These are phyloP conservation scores for Prototheca wickerhamii DNA, from an alignment of 163 green algal species.

Conservation along the genomic window DNA sequence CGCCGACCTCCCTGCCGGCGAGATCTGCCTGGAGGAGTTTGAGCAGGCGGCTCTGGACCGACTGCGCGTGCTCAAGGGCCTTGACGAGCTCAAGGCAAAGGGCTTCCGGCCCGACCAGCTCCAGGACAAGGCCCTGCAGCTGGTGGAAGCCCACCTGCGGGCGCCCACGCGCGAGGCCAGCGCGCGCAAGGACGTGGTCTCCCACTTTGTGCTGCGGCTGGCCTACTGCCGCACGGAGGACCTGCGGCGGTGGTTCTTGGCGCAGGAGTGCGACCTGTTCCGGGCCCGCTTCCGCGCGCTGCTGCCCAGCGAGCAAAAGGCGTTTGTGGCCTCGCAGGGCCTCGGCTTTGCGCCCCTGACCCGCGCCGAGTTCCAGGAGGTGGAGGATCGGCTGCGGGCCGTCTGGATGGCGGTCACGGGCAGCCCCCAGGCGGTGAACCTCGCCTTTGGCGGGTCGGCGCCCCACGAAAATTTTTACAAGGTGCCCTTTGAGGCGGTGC, in stretches of 20 bases:
- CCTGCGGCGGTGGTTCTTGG: constrained; percentile 64
- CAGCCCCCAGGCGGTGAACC: background rate
- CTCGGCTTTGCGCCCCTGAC: constrained; percentile 44
- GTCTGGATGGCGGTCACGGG: constrained; percentile 15
- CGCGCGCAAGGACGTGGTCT: constrained; percentile 60
- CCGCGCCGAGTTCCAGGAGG: constrained; percentile 34
- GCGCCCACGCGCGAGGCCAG: constrained; percentile 27
- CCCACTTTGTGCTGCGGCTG: constrained; percentile 87
- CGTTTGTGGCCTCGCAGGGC: constrained; percentile 39
- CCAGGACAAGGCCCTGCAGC: constrained; percentile 31
- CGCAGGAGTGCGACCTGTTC: constrained; percentile 72
- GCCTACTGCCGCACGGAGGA: constrained; percentile 82
- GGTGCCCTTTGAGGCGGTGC: constrained; percentile 65
- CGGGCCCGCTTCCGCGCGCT: constrained; percentile 58
- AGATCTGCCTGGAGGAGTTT: constrained; percentile 90
- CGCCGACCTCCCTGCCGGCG: constrained; percentile 36
- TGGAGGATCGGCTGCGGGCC: constrained; percentile 30
- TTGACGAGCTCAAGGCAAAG: constrained; percentile 69
- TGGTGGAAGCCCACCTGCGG: constrained; percentile 47
- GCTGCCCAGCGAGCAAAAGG: constrained; percentile 28
- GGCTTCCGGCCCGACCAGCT: constrained; percentile 28
- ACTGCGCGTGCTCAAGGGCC: constrained; percentile 77
- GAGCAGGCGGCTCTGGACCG: constrained; percentile 82
- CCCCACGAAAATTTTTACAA: constrained; percentile 48
- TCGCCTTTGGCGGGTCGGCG: constrained; percentile 1